Base-by-base conservation (phyloP, 2,329 filamentous ascomycete genomes). In the Mycosphaerella sp. region DNA sequence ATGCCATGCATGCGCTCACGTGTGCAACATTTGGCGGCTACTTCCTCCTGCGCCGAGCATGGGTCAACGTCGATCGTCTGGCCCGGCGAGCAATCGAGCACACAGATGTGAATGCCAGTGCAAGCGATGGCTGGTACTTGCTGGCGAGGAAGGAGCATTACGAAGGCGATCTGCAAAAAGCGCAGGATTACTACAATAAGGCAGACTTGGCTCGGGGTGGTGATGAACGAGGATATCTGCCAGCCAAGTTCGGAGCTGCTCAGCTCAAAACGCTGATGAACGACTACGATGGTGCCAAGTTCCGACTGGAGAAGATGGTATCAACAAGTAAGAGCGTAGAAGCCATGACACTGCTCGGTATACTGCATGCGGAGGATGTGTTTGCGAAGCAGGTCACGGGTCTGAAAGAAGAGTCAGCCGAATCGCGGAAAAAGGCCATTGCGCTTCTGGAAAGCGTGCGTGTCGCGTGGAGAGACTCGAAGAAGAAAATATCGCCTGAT, bases 51-150 rank as follows among this genome's bases (percentile, higher is more conserved):
- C 81, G 87, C 63, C 94, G 89, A 66, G 81, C 83, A 7, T 85
- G 89, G 70, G 73, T 81, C 18, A 89, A 89, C 54, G 89, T 93
- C 8, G 89, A 97, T 59, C 83, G 84, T 16, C 77, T 98, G 14
- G 88, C 91, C 6, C 86, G 90, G 67, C 93, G 93, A 68, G 90
- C 93, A 6, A 96, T 98, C 56, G 89, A 96, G 64, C 85, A 88
- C 63, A 97, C 93, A 2, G 93, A 98, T 66, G 88, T 97, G 61
- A 95, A 95, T 68, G 88, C 90, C 3, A 89, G 97, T 68, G 91
- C 91, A 18, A 95, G 91, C 71, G 94, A 98, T 66, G 94, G 93
- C 32, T 97, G 91, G 90, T 98, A 96, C 70, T 73, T 97, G 7
- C 80, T 97, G 36, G 93, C 89, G 25, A 80, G 90, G 54, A 96